Percentiles rank a stretch among this genome's conserved stretches.
phyloP scores from a whole-genome alignment of 371 early-diverging fungal species.

The Haplosporangium sp. region DNA sequence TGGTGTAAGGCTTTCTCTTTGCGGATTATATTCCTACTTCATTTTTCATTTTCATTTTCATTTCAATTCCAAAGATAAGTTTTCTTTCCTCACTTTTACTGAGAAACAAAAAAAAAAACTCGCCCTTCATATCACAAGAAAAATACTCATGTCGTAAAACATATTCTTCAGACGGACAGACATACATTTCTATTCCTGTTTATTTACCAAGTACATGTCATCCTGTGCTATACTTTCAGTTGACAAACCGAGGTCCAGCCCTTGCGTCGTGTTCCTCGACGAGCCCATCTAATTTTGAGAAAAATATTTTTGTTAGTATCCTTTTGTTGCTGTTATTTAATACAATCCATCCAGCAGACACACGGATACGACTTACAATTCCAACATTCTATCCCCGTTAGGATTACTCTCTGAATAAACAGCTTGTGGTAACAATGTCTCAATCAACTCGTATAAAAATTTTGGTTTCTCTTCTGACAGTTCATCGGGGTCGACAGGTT shows the following conservation, averaged over 20 bases:
- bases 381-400: conserved; percentile 73
- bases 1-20: neutral
- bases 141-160: too few relatives aligned
- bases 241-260: conserved; percentile 56
- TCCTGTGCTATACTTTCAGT: conserved; percentile 11
- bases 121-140: too few relatives aligned
- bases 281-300: conserved; percentile 36
- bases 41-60: neutral
- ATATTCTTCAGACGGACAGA: too few relatives aligned
- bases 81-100: too few relatives aligned
- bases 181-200: neutral
- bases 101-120: too few relatives aligned
- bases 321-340: neutral
- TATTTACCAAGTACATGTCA: too few relatives aligned
- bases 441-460: conserved; percentile 87
- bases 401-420: conserved; percentile 73
- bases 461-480: conserved; percentile 83
- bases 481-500: conserved; percentile 71
- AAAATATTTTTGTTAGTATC: neutral
- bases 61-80: neutral
- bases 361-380: conserved; percentile 68
- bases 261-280: conserved; percentile 45
- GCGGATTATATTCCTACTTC: conserved; percentile 1
- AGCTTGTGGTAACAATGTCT: conserved; percentile 88
- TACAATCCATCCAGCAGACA: neutral